Base-by-base conservation (phyloP, 1,284 basidiomycete species). In the Vanrija pseudolonga region DNA sequence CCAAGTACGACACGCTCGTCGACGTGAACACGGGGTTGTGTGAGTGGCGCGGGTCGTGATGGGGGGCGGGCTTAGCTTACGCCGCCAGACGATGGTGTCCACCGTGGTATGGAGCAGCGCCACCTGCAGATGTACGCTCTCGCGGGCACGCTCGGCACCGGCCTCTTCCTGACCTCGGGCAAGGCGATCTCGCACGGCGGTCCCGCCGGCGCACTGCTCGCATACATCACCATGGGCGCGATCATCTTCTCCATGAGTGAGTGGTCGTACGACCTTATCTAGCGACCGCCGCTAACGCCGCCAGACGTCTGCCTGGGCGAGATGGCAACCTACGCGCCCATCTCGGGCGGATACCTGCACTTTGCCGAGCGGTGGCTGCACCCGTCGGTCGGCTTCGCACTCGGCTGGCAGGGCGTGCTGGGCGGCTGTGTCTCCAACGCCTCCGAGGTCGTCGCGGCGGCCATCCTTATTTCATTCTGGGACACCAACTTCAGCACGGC, bases 151-250 rank as follows among this genome's bases (percentile, higher is more conserved):
- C 59, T 73, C 42, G 69, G 69, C 41, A 89, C 87, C 1, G 88
- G 88, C 68, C 79, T 90, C 19, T 92, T 93, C 79, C 79, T 92
- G 41, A 88, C 88, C 59, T 85, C 86, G 14, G 90, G 89, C 19
- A 77, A 80, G 50, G 74, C 77, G 9, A 67, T 82, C 18, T 64
- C 71, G 15, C 65, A 67, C 18, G 78, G 76, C 46, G 80, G 79
- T 14, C 80, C 79, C 3, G 65, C 74, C 17, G 77, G 77, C 45
- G 71, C 77, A 0, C 43, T 68, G 6, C 49, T 68, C 15, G 60
- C 62, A 2, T 68, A 57, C 42, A 37, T 56, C 5, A n/a, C 56
- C 14, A 47, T 50, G 14, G 65, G 65, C 12, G 57, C 60, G 0
- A 62, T 67, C 38, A 57, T 50, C 4, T 67, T 58, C 40, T 54